Percentiles rank a stretch among this genome's conserved stretches.
These are phyloP conservation scores for Phaeosphaeriaceae sp. DNA, from an alignment of 2,329 filamentous ascomycete genomes.

Conservation along the genomic window DNA sequence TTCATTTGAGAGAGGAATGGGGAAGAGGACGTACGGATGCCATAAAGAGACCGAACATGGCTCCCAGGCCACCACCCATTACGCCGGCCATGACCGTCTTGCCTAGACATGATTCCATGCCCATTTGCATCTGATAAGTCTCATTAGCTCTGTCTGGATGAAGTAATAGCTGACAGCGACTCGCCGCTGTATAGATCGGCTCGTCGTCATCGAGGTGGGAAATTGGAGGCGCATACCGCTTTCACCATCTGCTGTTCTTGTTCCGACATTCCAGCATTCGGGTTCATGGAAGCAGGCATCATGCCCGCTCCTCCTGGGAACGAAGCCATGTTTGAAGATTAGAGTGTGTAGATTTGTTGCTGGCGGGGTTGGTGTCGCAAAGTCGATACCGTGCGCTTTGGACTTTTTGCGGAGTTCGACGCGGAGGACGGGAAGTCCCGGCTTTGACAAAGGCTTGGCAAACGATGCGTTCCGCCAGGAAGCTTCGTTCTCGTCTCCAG, in stretches of 20 bases:
- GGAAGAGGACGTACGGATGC: conserved; percentile 74
- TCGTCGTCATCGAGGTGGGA: not conserved
- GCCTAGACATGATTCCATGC: conserved; percentile 90
- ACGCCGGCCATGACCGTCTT: conserved; percentile 90
- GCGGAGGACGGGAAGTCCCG: conserved; percentile 43
- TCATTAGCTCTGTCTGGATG: conserved; percentile 6
- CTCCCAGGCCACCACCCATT: conserved; percentile 93
- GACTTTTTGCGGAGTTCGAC: conserved; percentile 45
- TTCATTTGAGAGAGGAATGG: not conserved
- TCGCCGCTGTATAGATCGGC: not conserved
- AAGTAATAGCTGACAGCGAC: not conserved
- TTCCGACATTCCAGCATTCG: conserved; percentile 48
- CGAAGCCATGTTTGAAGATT: conserved; percentile 30
- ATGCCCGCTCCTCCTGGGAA: conserved; percentile 36
- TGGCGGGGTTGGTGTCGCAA: conserved; percentile 18
- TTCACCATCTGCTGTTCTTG: conserved; percentile 60
- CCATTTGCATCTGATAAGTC: conserved; percentile 71
- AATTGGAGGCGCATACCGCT: conserved; percentile 39
- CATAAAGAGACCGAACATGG: conserved; percentile 97
- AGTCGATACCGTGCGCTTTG: conserved; percentile 4
- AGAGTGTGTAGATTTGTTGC: conserved; percentile 5
- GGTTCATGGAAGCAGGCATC: conserved; percentile 37
- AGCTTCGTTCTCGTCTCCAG: not conserved
- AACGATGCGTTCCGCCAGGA: not conserved
- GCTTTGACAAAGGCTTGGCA: not conserved